These are phyloP conservation scores for Tylopilus vinaceipallidus DNA, from an alignment of 768 basidiomycete genomes.

Conservation along the genomic window DNA sequence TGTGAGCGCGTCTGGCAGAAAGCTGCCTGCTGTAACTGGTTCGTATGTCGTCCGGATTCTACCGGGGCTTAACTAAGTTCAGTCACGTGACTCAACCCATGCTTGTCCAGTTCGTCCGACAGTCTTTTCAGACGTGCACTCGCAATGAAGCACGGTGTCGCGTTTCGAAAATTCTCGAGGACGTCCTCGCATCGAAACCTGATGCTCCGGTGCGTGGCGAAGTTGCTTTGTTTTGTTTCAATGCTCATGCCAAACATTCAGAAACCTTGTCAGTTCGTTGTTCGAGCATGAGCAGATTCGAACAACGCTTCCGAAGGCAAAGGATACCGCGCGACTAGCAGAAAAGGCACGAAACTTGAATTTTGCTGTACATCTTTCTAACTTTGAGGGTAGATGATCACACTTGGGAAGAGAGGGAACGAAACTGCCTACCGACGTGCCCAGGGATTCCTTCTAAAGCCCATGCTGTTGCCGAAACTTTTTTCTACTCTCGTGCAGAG, in stretches of 20 bases:
- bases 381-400: constrained; percentile 65
- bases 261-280: constrained; percentile 92
- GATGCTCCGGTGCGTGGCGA: constrained; percentile 73
- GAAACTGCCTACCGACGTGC: constrained; percentile 69
- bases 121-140: not conserved
- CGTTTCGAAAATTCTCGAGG: constrained; percentile 89
- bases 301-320: constrained; percentile 94
- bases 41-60: constrained; percentile 21
- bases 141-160: constrained; percentile 90
- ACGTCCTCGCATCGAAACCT: constrained; percentile 89
- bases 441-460: constrained; percentile 75
- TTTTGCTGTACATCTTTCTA: not conserved
- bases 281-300: constrained; percentile 94
- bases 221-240: not conserved
- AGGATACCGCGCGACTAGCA: constrained; percentile 85
- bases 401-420: constrained; percentile 84
- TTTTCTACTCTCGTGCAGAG: constrained; percentile 78
- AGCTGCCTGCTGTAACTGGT: no score
- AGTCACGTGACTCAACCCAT: constrained; percentile 1
- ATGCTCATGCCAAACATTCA: constrained; percentile 30
- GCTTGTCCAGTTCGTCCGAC: not conserved
- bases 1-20: constrained; percentile 20
- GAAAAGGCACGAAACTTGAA: constrained; percentile 64
- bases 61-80: constrained; percentile 15
- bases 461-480: constrained; percentile 72